phyloP scores from a whole-genome alignment of 2,329 filamentous ascomycete genomes.

The Colletotrichum falcatum region DNA sequence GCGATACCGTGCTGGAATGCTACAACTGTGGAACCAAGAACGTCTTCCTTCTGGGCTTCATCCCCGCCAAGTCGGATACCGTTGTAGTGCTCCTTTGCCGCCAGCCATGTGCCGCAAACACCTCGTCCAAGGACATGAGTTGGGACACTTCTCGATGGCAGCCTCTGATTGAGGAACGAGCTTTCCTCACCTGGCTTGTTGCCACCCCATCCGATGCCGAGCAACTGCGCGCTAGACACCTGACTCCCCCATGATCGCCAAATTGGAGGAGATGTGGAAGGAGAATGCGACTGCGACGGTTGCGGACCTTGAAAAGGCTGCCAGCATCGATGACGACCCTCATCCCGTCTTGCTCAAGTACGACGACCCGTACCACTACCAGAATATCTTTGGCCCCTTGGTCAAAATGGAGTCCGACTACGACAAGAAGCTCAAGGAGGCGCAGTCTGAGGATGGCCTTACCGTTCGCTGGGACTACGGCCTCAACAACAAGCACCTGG shows the following conservation, averaged over 20 bases:
- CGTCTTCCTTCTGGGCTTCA: constrained; percentile 96
- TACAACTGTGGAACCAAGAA: constrained; percentile 99
- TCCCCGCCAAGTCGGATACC: constrained; percentile 97
- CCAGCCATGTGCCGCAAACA: constrained; percentile 93
- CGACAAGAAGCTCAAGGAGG: constrained; percentile 98
- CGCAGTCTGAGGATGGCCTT: constrained; percentile 95
- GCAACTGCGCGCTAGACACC: constrained; percentile 92
- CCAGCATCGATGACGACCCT: constrained; percentile 93
- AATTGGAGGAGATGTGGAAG: constrained; percentile 98
- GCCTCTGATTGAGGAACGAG: constrained; percentile 95
- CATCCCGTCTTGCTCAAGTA: constrained; percentile 93
- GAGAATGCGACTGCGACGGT: constrained; percentile 91
- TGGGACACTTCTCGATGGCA: constrained; percentile 99
- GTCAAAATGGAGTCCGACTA: constrained; percentile 99
- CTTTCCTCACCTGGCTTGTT: constrained; percentile 95
- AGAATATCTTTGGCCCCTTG: constrained; percentile 97
- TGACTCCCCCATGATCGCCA: constrained; percentile 96
- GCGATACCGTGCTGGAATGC: constrained; percentile 96
- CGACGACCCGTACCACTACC: constrained; percentile 97
- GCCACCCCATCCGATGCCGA: constrained; percentile 90
- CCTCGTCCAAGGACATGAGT: constrained; percentile 99
- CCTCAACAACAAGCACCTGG: constrained; percentile 96
- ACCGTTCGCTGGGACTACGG: constrained; percentile 95
- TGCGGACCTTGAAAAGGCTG: constrained; percentile 89
- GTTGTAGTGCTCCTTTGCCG: constrained; percentile 97